Evolutionary conservation across 2,329 filamentous ascomycete species (phyloP).

Genomic region (Xylaria sp.): DNA sequence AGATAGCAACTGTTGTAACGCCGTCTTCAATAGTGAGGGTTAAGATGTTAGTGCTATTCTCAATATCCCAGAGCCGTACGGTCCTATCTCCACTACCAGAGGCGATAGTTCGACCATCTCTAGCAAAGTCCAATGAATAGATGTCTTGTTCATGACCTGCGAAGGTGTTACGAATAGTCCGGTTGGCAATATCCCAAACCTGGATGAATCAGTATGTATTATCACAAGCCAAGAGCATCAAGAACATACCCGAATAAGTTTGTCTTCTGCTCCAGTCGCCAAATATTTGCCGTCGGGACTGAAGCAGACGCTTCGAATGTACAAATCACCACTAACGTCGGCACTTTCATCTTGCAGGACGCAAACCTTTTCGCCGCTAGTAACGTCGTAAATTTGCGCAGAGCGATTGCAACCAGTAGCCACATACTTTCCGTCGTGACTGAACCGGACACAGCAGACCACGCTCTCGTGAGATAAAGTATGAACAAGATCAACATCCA

Average conservation of each 20-base stretch:
- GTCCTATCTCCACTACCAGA: conserved; percentile 95
- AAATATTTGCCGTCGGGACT: conserved; percentile 94
- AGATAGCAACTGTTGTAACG: conserved; percentile 97
- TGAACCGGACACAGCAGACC: conserved; percentile 98
- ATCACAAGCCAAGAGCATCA: neutral
- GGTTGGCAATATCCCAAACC: conserved; percentile 92
- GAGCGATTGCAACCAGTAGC: conserved; percentile 97
- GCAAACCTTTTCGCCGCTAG: conserved; percentile 86
- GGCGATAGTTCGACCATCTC: conserved; percentile 92
- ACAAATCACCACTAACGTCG: conserved; percentile 89
- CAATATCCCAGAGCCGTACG: conserved; percentile 95
- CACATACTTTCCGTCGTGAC: conserved; percentile 92
- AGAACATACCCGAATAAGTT: conserved; percentile 85
- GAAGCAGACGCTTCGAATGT: conserved; percentile 98
- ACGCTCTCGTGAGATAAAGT: conserved; percentile 94
- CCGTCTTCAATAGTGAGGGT: conserved; percentile 95
- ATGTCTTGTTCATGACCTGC: conserved; percentile 99
- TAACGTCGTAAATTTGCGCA: conserved; percentile 98
- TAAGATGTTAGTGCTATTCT: conserved; percentile 82
- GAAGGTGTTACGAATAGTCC: conserved; percentile 91
- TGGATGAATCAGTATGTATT: conserved; percentile 51
- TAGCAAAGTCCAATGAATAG: conserved; percentile 94
- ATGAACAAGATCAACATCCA: conserved; percentile 95
- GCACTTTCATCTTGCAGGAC: conserved; percentile 89
- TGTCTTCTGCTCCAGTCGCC: conserved; percentile 96